These are phyloP conservation scores for Thymus mandschuricus DNA, from an alignment of 257 asterid genomes.

Conservation along the genomic window DNA sequence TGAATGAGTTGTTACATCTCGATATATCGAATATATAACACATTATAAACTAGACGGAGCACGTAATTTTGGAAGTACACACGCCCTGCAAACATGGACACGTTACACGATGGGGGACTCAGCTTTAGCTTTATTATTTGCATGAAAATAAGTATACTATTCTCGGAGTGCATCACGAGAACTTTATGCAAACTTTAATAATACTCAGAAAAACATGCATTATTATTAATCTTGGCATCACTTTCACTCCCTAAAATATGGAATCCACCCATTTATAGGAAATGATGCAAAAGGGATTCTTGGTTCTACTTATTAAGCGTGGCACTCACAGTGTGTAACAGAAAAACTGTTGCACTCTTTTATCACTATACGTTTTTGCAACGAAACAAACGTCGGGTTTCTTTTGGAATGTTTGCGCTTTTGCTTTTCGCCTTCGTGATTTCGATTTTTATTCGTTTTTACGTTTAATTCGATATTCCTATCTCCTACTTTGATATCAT, in stretches of 20 bases:
- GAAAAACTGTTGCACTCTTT: constrained; percentile 12
- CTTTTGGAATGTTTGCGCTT: constrained; percentile 1
- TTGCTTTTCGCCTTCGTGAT: neutral
- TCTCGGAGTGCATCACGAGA: constrained; percentile 37
- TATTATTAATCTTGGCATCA: neutral
- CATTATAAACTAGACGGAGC: too few species aligned
- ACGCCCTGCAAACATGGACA: constrained; percentile 44
- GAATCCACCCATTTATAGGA: constrained; percentile 17
- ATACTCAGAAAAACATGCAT: constrained; percentile 1
- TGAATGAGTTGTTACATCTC: too few species aligned
- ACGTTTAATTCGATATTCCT: neutral
- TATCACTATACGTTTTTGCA: constrained; percentile 20
- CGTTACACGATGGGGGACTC: constrained; percentile 30
- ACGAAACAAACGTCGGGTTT: neutral
- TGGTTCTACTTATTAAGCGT: constrained; percentile 25
- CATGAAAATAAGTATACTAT: constrained; percentile 10
- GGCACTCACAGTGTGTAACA: constrained; percentile 23
- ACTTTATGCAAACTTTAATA: constrained; percentile 20
- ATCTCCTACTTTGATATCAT: neutral
- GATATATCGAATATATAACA: too few species aligned
- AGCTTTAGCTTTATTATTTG: constrained; percentile 32
- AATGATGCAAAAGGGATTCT: constrained; percentile 28
- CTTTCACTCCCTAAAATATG: constrained; percentile 43
- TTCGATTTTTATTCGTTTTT: neutral
- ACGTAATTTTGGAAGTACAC: constrained; percentile 11